Percentiles rank a stretch among this genome's conserved stretches.
Conservation (phyloP, 1,139 yeast genomes). For the Groenewaldozyma sp. region DNA sequence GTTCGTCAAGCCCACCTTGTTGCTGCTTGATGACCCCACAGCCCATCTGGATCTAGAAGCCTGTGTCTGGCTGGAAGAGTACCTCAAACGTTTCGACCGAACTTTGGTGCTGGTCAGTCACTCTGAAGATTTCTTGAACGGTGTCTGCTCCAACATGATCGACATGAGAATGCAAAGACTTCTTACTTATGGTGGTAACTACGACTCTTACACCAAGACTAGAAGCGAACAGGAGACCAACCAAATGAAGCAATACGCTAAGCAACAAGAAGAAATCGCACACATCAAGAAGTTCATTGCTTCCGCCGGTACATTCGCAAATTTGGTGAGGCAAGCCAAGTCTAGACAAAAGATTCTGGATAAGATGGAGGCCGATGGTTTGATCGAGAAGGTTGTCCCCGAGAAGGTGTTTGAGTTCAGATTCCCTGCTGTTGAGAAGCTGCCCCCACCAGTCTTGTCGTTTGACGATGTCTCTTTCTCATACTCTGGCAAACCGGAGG, state of each 20-base stretch:
- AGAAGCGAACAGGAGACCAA: conserved; percentile 90
- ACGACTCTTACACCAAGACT: conserved; percentile 92
- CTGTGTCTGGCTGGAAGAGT: conserved; percentile 99
- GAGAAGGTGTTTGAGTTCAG: conserved; percentile 90
- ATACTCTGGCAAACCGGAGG: conserved; percentile 78
- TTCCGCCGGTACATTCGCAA: conserved; percentile 99
- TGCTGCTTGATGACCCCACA: conserved; percentile 78
- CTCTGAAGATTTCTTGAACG: conserved; percentile 98
- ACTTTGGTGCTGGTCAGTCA: conserved; percentile 92
- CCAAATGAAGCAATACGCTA: conserved; percentile 94
- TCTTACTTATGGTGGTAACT: conserved; percentile 90
- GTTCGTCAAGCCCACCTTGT: conserved; percentile 22
- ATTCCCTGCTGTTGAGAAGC: conserved; percentile 92
- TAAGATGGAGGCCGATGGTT: conserved; percentile 99
- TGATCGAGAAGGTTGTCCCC: conserved; percentile 84
- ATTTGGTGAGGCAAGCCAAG: conserved; percentile 96
- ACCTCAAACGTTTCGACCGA: conserved; percentile 87
- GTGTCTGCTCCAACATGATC: conserved; percentile 96
- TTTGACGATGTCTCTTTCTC: conserved; percentile 92
- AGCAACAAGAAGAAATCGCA: conserved; percentile 97
- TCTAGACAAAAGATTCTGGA: conserved; percentile 98
- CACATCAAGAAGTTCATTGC: conserved; percentile 99
- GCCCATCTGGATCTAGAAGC: conserved; percentile 99
- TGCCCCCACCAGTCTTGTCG: conserved; percentile 97
- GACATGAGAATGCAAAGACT: conserved; percentile 84